phyloP scores from a whole-genome alignment of 306 rosid species.

The Amphicarpaea edgeworthii region DNA sequence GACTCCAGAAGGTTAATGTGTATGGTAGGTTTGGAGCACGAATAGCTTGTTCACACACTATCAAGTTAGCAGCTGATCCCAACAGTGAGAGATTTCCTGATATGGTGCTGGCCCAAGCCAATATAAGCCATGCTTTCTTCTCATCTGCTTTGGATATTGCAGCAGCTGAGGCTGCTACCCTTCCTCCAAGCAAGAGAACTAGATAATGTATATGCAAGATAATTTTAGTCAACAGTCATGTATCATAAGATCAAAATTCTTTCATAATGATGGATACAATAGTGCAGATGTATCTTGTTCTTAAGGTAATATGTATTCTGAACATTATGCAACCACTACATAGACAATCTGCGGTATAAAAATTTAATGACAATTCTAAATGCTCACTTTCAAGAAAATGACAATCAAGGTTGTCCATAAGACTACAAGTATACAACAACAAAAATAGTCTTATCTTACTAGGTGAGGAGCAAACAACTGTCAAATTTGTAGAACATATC shows the following conservation, averaged over 20 bases:
- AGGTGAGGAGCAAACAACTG: not conserved
- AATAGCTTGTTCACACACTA: slow-evolving; percentile 92
- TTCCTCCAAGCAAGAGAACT: slow-evolving; percentile 91
- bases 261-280: not conserved
- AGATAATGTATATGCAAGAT: not conserved
- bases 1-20: slow-evolving; percentile 83
- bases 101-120: slow-evolving; percentile 94
- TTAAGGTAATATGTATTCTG: not conserved
- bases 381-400: not conserved
- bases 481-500: not conserved
- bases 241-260: slow-evolving; percentile 20
- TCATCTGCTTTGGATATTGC: slow-evolving; percentile 65
- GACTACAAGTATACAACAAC: not conserved
- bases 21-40: slow-evolving; percentile 64
- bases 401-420: not conserved
- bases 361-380: not conserved
- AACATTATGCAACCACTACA: not conserved
- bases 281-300: not conserved
- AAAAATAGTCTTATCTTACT: not conserved
- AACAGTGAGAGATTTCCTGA: slow-evolving; percentile 82
- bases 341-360: not conserved
- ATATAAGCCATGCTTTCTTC: slow-evolving; percentile 88
- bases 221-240: not conserved
- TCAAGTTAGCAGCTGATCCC: slow-evolving; percentile 95
- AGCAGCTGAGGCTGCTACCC: slow-evolving; percentile 83